Percentiles rank a stretch among this genome's conserved stretches.
These are phyloP conservation scores for Dryas integrifolia DNA, from an alignment of 331 rosid species.

Conservation along the genomic window DNA sequence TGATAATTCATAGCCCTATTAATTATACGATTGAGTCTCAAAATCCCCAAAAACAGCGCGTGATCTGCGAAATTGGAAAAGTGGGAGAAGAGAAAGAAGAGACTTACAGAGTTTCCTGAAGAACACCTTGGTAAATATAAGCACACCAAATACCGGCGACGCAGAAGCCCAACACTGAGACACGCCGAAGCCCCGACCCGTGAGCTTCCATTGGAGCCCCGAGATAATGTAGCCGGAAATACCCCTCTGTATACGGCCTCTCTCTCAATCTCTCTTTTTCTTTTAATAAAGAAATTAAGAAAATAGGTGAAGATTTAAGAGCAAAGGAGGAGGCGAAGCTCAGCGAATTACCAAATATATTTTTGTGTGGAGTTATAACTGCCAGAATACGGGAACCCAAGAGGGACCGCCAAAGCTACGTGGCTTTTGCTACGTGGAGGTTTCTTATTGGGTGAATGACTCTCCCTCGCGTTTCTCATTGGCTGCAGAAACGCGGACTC, in stretches of 20 bases:
- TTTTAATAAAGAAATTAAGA: background rate
- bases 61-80: background rate
- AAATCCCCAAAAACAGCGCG: background rate
- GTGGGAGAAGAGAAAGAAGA: background rate
- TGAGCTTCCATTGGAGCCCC: slow-evolving; percentile 68
- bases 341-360: background rate
- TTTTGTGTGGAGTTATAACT: background rate
- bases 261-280: background rate
- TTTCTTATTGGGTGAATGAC: slow-evolving; percentile 30
- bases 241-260: slow-evolving; percentile 24
- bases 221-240: slow-evolving; percentile 36
- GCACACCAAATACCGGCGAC: slow-evolving; percentile 94
- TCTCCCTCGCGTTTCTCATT: slow-evolving; percentile 31
- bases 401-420: slow-evolving; percentile 34
- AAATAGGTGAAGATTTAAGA: slow-evolving; percentile 10
- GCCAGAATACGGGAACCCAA: background rate
- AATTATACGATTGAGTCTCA: background rate
- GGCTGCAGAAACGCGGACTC: slow-evolving; percentile 44
- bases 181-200: slow-evolving; percentile 73
- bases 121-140: slow-evolving; percentile 93
- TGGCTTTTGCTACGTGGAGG: slow-evolving; percentile 53
- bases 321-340: background rate
- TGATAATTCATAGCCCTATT: background rate
- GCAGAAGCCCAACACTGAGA: slow-evolving; percentile 69
- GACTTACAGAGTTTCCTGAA: slow-evolving; percentile 88